Base-by-base conservation (phyloP, 768 basidiomycete genomes). In the Xerocomus brunneocitrinus region DNA sequence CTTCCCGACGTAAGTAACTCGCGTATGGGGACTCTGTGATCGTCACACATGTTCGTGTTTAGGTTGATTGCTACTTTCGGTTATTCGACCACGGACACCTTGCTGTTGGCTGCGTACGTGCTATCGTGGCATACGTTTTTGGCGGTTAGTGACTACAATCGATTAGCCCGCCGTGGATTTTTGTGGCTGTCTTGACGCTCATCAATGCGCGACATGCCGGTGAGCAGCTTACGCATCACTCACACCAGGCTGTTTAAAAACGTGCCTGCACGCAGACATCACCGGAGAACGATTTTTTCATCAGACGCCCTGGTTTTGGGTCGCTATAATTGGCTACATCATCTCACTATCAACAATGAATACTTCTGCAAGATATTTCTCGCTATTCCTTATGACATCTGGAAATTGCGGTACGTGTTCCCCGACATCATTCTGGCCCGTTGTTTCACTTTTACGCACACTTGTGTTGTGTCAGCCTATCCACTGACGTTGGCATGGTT, bases 211-310 rank as follows among this genome's bases (percentile, higher is more conserved):
- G 79, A 74, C 75, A 83, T 62, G 79, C 81, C 14, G 76, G 76
- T 74, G 49, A 42, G 73, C 52, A 25, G 16, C 19, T 45, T 16
- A 4, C 0, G 5, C 7, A 1, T 8, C 24, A 14, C 25, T 12
- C 25, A 19, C 36, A 3, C 8, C 13, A 31, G 14, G 19, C 3
- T 27, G 5, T 16, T 14, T 3, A 41, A 22, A 9, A 42, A 42
- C 41, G 25, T 10, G 25, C 5, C 12, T 24, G 14, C 41, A 42
- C 8, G 22, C 45, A 46, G 45, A 46, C 31, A 12, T 69, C 52
- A 81, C 80, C 4, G 84, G 83, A 0, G 84, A 85, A 66, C 76
- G 83, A 6, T 85, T 80, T 69, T 82, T 83, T 74, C 85, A 86
- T 62, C 72, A 79, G 47, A 66, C 71, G 3, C 71, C 63, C 2